Base-by-base conservation (phyloP, 495 filamentous ascomycete genomes). In the Amniculicola lignicola region DNA sequence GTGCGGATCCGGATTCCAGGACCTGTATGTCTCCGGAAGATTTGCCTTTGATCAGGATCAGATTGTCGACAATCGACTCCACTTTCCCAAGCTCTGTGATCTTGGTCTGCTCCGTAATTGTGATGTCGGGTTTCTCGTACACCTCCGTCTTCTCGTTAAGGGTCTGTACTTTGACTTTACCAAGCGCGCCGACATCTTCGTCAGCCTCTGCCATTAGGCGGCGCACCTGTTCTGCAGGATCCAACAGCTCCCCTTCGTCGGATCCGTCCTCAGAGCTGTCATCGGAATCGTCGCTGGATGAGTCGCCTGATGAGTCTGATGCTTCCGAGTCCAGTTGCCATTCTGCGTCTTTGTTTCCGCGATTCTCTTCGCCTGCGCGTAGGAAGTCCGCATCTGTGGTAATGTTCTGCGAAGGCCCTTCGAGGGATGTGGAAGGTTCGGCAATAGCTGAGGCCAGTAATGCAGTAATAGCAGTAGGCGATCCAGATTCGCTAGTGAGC, bases 171-270 rank as follows among this genome's bases (percentile, higher is more conserved):
- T 36, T 89, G 69, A 75, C 41, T 63, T 67, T 79, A 60, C 48
- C 64, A 68, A 71, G 66, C 23, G 61, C 61, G 6, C 67, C 73
- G 14, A 78, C 83, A 49, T 87, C 87, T 38, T 92, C 90, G 40
- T 89, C 86, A 5, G 81, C 85, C 74, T 82, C 87, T 43, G 79
- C 83, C 89, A 96, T 92, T 23, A 96, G 74, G 28, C 92, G 80
- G 9, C 82, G 80, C 1, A 86, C 87, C 59, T 88, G 83, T 66
- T 93, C 88, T 67, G 87, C 87, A 11, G 87, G 78, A 42, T 81
- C 84, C 15, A 94, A 76, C 23, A 89, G 77, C 12, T 82, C 77
- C 54, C 89, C 82, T 79, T 83, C 82, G 19, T 80, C 83, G 10
- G 11, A 9, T 9, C 42, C 56, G 10, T 51, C 51, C 24, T 86